phyloP scores from a whole-genome alignment of 441 rosid genomes.

The Populus hybrid region DNA sequence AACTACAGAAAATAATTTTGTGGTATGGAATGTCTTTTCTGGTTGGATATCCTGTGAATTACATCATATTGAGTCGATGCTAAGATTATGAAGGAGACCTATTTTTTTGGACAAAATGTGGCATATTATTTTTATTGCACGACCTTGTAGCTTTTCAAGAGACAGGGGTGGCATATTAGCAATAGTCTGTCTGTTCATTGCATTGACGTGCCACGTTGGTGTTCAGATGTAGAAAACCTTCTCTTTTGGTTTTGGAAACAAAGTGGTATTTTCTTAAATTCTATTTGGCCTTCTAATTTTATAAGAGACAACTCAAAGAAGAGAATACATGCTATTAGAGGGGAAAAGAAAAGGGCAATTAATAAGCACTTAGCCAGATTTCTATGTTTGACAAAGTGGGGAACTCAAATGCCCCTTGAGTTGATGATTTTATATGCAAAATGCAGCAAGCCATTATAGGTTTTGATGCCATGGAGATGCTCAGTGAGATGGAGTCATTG shows the following conservation, averaged over 20 bases:
- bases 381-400: background rate
- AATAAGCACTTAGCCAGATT: background rate
- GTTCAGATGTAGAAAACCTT: background rate
- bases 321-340: background rate
- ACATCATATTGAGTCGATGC: background rate
- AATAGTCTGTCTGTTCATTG: background rate
- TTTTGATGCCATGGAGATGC: constrained; percentile 75
- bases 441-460: constrained; percentile 94
- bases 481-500: constrained; percentile 64
- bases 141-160: constrained; percentile 2
- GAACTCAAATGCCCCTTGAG: constrained; percentile 4
- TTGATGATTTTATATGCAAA: constrained; percentile 17
- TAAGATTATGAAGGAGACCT: background rate
- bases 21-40: constrained; percentile 44
- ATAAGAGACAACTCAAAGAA: background rate
- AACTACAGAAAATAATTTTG: constrained; percentile 55
- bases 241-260: background rate
- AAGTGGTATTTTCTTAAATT: background rate
- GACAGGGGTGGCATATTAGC: background rate
- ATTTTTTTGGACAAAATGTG: background rate
- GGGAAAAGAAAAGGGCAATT: background rate
- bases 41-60: background rate
- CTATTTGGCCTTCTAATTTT: background rate
- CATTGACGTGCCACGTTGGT: background rate
- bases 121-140: background rate